These are phyloP conservation scores for Cladophialophora psammophila DNA, from an alignment of 2,329 filamentous ascomycete species.

Conservation along the genomic window DNA sequence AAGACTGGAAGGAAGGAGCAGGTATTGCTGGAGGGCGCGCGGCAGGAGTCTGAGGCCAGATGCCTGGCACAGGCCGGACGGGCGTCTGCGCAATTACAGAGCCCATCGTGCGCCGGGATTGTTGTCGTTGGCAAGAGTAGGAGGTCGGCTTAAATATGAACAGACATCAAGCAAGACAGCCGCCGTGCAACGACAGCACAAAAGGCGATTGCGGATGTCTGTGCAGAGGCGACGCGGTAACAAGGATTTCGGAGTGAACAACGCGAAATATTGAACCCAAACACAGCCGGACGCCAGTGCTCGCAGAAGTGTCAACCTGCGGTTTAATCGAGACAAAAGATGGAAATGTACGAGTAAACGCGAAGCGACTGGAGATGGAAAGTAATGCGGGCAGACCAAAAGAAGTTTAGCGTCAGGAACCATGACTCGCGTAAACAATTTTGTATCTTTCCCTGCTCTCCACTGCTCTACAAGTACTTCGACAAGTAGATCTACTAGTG, in stretches of 20 bases:
- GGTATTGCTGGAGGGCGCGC: conserved; percentile 47
- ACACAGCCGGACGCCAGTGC: not conserved
- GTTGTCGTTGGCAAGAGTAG: conserved; percentile 7
- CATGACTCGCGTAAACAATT: conserved; percentile 20
- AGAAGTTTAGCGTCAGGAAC: conserved; percentile 15
- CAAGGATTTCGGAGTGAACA: not conserved
- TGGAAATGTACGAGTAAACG: conserved; percentile 14
- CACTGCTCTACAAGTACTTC: too few relatives aligned
- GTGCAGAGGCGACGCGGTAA: not conserved
- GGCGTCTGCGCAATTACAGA: conserved; percentile 48
- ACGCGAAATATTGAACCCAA: not conserved
- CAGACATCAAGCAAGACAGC: conserved; percentile 26
- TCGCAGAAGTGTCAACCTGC: not conserved
- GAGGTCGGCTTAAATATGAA: conserved; percentile 20
- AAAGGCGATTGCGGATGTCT: not conserved
- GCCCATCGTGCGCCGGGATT: conserved; percentile 47
- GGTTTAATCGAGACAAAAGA: not conserved
- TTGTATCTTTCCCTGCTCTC: not conserved
- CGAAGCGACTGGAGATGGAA: conserved; percentile 10
- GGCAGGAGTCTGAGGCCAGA: conserved; percentile 52
- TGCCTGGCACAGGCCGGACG: conserved; percentile 51
- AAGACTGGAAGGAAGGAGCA: conserved; percentile 47
- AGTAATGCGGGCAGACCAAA: conserved; percentile 6
- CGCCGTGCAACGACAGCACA: conserved; percentile 3
- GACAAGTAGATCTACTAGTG: not conserved